These are phyloP conservation scores for Diphasiastrum complanatum DNA, from an alignment of 83 land plant genomes.

Conservation along the genomic window DNA sequence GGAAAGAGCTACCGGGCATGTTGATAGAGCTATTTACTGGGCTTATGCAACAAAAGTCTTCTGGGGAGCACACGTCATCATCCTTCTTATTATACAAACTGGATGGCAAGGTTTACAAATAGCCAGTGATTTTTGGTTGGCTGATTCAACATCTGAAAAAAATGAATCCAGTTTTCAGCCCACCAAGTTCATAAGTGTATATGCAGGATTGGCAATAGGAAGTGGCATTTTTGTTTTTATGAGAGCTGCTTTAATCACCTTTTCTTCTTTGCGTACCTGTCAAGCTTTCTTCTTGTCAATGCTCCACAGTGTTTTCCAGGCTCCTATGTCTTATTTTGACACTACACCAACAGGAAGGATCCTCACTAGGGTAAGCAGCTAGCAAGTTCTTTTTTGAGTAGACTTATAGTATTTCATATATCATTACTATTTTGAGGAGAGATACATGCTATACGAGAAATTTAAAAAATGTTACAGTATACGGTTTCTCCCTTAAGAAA, in stretches of 20 bases:
- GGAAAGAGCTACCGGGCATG: conserved; percentile 10
- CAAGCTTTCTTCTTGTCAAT: conserved; percentile 4
- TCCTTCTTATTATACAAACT: too few relatives aligned
- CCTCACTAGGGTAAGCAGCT: conserved; percentile 7
- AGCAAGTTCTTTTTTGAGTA: neutral
- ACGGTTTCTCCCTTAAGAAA: too few relatives aligned
- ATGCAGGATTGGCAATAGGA: conserved; percentile 2
- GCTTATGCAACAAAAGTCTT: conserved; percentile 6
- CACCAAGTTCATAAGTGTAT: conserved; percentile 1
- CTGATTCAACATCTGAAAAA: conserved; percentile 6
- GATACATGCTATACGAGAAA: too few relatives aligned
- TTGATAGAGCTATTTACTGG: conserved; percentile 5
- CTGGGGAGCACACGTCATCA: neutral
- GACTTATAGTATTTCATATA: neutral
- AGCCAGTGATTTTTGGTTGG: conserved; percentile 13
- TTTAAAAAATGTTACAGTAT: too few relatives aligned
- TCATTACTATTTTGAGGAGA: too few relatives aligned
- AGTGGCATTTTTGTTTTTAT: conserved; percentile 11
- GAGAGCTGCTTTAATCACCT: neutral
- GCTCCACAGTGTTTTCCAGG: conserved; percentile 1
- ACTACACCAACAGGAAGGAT: conserved; percentile 16
- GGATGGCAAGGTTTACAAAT: conserved; percentile 10
- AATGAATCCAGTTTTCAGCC: neutral
- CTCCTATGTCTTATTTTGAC: conserved; percentile 12
- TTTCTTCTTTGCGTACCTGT: neutral